Evolutionary conservation across 2,329 filamentous ascomycete genomes (phyloP).

Genomic region (Trichophyton mentagrophytes): DNA sequence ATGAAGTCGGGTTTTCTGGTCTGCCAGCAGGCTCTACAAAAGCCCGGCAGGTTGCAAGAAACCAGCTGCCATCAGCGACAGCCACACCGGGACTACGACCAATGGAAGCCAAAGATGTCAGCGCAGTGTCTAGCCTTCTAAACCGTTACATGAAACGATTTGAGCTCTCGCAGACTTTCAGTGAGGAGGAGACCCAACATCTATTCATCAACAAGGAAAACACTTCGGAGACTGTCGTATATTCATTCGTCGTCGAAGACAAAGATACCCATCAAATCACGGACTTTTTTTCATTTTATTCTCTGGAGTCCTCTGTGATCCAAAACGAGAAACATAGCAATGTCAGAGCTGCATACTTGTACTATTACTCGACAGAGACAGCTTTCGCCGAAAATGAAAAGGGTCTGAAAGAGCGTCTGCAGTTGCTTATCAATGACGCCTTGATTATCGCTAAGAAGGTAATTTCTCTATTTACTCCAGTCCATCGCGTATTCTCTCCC

Average conservation of each 20-base stretch:
- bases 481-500: background rate
- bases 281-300: slow-evolving; percentile 96
- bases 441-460: slow-evolving; percentile 75
- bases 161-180: slow-evolving; percentile 73
- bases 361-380: slow-evolving; percentile 84
- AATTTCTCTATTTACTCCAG: slow-evolving; percentile 10
- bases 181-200: slow-evolving; percentile 67
- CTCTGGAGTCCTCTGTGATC: slow-evolving; percentile 84
- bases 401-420: slow-evolving; percentile 65
- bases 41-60: slow-evolving; percentile 72
- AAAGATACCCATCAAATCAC: slow-evolving; percentile 64
- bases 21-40: slow-evolving; percentile 74
- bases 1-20: slow-evolving; percentile 87
- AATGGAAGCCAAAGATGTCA: slow-evolving; percentile 68
- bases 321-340: slow-evolving; percentile 62
- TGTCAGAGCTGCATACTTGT: slow-evolving; percentile 85
- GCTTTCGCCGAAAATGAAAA: slow-evolving; percentile 47
- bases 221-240: slow-evolving; percentile 69
- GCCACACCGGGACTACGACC: slow-evolving; percentile 61
- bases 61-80: slow-evolving; percentile 64
- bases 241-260: slow-evolving; percentile 81
- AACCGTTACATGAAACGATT: slow-evolving; percentile 66
- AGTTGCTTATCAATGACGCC: slow-evolving; percentile 68
- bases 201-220: slow-evolving; percentile 66
- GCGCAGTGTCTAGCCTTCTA: slow-evolving; percentile 60